Conservation (phyloP, 768 basidiomycete genomes). For the Suillus placidus region DNA sequence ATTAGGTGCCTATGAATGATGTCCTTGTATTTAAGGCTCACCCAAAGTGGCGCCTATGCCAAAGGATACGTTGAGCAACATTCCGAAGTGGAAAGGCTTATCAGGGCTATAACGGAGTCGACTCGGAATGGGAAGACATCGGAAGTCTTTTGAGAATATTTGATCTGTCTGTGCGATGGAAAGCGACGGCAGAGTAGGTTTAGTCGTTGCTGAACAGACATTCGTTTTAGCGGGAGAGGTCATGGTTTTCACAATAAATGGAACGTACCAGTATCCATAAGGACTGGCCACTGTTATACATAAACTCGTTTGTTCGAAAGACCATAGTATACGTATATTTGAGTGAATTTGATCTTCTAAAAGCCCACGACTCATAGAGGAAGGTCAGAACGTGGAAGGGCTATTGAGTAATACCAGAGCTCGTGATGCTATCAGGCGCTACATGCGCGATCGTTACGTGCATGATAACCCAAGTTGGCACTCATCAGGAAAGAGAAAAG, state of each 20-base stretch:
- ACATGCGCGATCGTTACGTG: background rate
- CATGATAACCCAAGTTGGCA: background rate
- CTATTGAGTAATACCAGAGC: background rate
- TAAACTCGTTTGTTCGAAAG: background rate
- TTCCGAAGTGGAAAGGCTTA: constrained; percentile 38
- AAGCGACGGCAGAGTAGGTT: background rate
- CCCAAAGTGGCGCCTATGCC: constrained; percentile 51
- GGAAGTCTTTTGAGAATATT: constrained; percentile 34
- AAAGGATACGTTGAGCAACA: constrained; percentile 46
- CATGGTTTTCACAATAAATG: background rate
- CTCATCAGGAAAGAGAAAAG: background rate
- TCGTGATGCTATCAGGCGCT: background rate
- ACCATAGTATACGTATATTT: background rate
- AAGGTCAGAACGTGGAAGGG: background rate
- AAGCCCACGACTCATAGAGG: background rate
- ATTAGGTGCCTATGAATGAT: background rate
- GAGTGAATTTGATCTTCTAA: background rate
- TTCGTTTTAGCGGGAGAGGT: background rate
- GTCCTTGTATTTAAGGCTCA: constrained; percentile 23
- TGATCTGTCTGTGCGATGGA: background rate
- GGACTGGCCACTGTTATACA: background rate
- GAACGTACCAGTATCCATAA: background rate
- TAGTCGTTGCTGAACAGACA: background rate
- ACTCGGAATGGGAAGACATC: constrained; percentile 50
- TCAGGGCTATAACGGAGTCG: constrained; percentile 43